Base-by-base conservation (phyloP, 2,329 filamentous ascomycete species). In the Aureobasidium sp. region DNA sequence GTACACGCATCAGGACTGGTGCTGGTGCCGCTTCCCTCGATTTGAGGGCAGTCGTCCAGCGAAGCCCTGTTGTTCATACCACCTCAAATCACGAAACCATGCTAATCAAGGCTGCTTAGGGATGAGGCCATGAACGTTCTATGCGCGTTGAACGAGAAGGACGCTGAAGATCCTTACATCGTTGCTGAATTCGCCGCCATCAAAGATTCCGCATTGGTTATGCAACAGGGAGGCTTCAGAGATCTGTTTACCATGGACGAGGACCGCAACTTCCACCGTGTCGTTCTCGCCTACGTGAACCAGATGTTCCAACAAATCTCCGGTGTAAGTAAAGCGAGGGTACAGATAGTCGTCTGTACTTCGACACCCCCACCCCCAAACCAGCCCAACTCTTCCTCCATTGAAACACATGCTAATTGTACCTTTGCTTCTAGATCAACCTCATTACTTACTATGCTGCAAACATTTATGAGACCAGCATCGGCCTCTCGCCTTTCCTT, bases 181-280 rank as follows among this genome's bases (percentile, higher is more conserved):
- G 72, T 76, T 25, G 73, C 73, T 34, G 79, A 82, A 61, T 81
- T 80, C 66, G 69, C 73, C 3, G 78, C 78, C 7, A 81, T 83
- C 72, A 81, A 82, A 66, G 79, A 80, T 41, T 80, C 79, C 4
- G 79, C 81, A 1, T 65, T 80, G 54, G 78, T 81, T 63, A 78
- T 67, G 65, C 61, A 66, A 29, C 65, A 69, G 50, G 71, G 69
- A 16, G 65, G 63, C 11, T 73, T 72, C 67, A 42, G 54, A 8
- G 69, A 70, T 53, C 58, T 68, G 13, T 70, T 72, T 62, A 67
- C 65, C 32, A 69, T 68, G 63, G 69, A 68, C 63, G 64, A 69
- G 50, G 68, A 73, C 62, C 69, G 71, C 42, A 68, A 74, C 55
- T 66, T 72, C 55, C 72, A 73, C 54, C 69, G 72, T 8, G 67